Conservation (phyloP, 345 rosid genomes). For the Syzygium oleosum region DNA sequence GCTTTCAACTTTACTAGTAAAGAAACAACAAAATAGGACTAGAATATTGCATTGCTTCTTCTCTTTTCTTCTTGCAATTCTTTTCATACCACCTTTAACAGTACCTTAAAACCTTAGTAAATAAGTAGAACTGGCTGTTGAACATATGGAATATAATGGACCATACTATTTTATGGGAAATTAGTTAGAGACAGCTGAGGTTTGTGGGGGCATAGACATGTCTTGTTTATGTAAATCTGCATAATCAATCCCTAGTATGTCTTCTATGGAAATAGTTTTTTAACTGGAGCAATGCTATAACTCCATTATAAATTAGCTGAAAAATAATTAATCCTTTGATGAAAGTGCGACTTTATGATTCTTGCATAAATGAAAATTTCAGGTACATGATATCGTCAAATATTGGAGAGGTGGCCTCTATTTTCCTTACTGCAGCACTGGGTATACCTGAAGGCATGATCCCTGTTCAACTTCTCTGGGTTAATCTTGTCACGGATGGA, state of each 20-base stretch:
- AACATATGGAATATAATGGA: background rate
- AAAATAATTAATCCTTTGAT: background rate
- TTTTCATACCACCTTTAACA: background rate
- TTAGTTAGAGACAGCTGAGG: background rate
- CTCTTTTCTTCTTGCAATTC: background rate
- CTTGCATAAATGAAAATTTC: background rate
- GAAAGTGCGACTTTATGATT: background rate
- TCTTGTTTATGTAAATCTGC: background rate
- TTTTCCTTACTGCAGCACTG: slow-evolving; percentile 90
- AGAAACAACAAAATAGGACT: background rate
- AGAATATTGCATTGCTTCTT: background rate
- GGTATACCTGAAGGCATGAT: slow-evolving; percentile 99
- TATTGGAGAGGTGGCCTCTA: slow-evolving; percentile 96
- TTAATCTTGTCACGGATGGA: slow-evolving; percentile 95
- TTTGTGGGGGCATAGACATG: background rate
- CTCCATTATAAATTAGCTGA: background rate
- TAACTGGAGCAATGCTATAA: background rate
- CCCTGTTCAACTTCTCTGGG: slow-evolving; percentile 99
- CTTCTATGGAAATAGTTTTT: background rate
- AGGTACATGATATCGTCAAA: slow-evolving; percentile 99
- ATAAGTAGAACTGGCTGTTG: background rate
- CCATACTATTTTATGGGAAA: background rate
- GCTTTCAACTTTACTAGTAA: background rate
- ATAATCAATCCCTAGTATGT: background rate
- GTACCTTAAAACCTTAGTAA: background rate